Percentiles rank a stretch among this genome's conserved stretches.
Evolutionary conservation across 2,329 filamentous ascomycete species (phyloP).

Genomic region (Aspergillus sclerotialis): DNA sequence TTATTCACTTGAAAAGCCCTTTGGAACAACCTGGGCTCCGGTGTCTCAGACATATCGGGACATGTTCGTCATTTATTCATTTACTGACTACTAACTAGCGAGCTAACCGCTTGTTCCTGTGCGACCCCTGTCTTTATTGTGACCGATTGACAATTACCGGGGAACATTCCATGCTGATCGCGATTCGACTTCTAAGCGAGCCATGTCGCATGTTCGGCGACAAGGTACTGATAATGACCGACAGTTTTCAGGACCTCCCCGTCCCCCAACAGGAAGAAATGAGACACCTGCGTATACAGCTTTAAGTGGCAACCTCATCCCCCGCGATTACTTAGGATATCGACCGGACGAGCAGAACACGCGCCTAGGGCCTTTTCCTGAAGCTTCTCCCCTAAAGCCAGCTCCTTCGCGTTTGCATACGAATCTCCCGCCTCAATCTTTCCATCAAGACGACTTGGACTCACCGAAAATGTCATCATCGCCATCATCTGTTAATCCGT

Average conservation of each 20-base stretch:
- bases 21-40: no score
- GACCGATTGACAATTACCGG: background rate
- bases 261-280: conserved; percentile 6
- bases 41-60: no score
- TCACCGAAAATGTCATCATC: conserved; percentile 20
- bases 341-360: conserved; percentile 20
- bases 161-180: conserved; percentile 5
- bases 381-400: conserved; percentile 18
- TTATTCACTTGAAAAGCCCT: no score
- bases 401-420: conserved; percentile 25
- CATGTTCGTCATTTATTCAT: no score
- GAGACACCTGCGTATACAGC: conserved; percentile 8
- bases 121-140: background rate
- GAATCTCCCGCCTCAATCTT: conserved; percentile 15
- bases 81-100: no score
- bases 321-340: conserved; percentile 28
- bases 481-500: conserved; percentile 15
- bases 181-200: conserved; percentile 15
- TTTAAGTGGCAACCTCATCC: conserved; percentile 22
- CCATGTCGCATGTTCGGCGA: conserved; percentile 30
- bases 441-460: conserved; percentile 13
- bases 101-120: no score
- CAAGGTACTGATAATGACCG: conserved; percentile 20
- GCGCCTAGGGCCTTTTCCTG: conserved; percentile 14
- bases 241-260: conserved; percentile 1